Conservation (phyloP, 352 stramenopile species). For the Phytophthora macrochlamydospora region DNA sequence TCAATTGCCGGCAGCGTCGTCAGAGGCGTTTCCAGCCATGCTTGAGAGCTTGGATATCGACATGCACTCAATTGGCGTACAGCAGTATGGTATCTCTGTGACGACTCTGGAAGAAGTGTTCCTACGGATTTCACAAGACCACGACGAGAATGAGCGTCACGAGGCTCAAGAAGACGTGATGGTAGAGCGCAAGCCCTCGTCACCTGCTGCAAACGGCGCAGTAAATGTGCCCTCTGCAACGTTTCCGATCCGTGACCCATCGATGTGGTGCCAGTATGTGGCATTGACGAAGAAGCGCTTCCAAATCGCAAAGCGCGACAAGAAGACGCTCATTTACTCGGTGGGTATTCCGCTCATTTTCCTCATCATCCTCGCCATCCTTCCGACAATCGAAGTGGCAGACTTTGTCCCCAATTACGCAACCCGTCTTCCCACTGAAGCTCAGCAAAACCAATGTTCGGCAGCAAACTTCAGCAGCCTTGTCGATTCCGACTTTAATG, state of each 20-base stretch:
- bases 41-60: constrained; percentile 84
- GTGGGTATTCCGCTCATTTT: constrained; percentile 70
- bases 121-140: constrained; percentile 72
- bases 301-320: constrained; percentile 67
- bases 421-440: constrained; percentile 22
- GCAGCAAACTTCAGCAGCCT: constrained; percentile 18
- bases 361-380: constrained; percentile 47
- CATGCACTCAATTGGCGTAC: constrained; percentile 59
- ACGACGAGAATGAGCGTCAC: constrained; percentile 32
- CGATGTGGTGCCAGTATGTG: constrained; percentile 49
- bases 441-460: constrained; percentile 33
- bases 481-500: constrained; percentile 20
- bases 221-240: constrained; percentile 28
- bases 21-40: constrained; percentile 87
- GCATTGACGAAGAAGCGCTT: constrained; percentile 63
- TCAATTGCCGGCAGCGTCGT: constrained; percentile 90
- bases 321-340: constrained; percentile 62
- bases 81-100: constrained; percentile 95
- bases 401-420: constrained; percentile 45
- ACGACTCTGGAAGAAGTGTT: constrained; percentile 99
- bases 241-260: constrained; percentile 30
- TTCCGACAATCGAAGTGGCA: constrained; percentile 65
- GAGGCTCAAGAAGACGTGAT: constrained; percentile 23
- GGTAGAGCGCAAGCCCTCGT: constrained; percentile 35
- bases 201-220: constrained; percentile 38